Base-by-base conservation (phyloP, 441 rosid genomes). In the Jatropha multifida region DNA sequence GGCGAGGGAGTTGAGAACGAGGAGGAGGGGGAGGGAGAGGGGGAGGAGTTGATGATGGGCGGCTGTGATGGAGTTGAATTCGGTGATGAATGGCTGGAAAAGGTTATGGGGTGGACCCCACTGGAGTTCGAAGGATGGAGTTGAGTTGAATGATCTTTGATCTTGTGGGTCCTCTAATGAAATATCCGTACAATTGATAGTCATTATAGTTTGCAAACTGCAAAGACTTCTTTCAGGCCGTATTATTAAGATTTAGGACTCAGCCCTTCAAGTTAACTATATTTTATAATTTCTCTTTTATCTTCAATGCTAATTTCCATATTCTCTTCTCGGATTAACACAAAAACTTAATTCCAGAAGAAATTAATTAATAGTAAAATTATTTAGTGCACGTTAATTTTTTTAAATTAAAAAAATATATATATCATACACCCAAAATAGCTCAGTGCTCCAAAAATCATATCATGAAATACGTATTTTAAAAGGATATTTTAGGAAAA, bases 61-160 rank as follows among this genome's bases (percentile, higher is more conserved):
- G 80, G 80, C 56, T 62, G 69, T 27, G 84, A 78, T 68, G 78
- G 49, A 37, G 74, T 27, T 48, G 82, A 72, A 55, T 70, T 72
- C 4, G 83, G 65, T 26, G 88, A 86, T 68, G 89, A 83, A 72
- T 82, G 85, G 85, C 83, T 86, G 71, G 85, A 76, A 32, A 74
- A 75, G 59, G 80, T 80, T 17, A 81, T 80, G 58, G 61, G 76
- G 32, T 80, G 81, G 80, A 73, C 62, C 67, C 84, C 84, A 23
- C 63, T 75, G 10, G 80, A 79, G 64, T 42, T 76, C 11, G 85
- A 75, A 46, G 81, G 72, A 18, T 74, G 79, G 76, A 80, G 69
- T 27, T 80, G 69, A 78, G 69, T 40, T 80, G 69, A 78, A 40
- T 32, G n/a, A 7, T 14, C 11, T 68, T 13, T 68, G 42, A 49